Evolutionary conservation across 2,329 filamentous ascomycete species (phyloP).

Genomic region (Magnaporthiopsis rhizophila): DNA sequence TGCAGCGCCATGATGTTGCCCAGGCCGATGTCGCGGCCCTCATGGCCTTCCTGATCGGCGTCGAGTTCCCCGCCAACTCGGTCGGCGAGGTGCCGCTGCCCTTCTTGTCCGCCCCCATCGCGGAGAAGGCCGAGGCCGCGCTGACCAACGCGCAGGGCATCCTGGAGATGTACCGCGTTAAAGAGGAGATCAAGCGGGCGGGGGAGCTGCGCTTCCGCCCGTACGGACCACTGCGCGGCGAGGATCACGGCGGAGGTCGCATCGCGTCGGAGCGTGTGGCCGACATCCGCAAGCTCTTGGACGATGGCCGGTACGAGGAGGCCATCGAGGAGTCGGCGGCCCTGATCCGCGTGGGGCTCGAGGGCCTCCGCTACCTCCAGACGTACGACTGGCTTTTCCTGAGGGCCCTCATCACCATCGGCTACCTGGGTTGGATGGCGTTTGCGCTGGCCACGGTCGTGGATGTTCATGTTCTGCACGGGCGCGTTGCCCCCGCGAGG

Average conservation of each 20-base stretch:
- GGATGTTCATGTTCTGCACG: conserved; percentile 77
- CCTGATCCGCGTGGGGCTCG: conserved; percentile 67
- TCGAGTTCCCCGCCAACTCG: conserved; percentile 91
- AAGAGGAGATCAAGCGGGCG: conserved; percentile 74
- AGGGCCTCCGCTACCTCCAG: conserved; percentile 86
- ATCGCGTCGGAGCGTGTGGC: conserved; percentile 60
- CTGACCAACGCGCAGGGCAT: conserved; percentile 80
- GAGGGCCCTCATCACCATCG: conserved; percentile 76
- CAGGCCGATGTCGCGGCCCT: conserved; percentile 92
- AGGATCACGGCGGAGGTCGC: conserved; percentile 35
- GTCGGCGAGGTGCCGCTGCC: conserved; percentile 86
- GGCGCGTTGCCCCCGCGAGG: conserved; percentile 55
- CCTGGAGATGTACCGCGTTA: conserved; percentile 92
- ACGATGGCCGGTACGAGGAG: conserved; percentile 57
- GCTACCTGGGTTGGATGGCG: conserved; percentile 92
- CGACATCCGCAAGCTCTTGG: conserved; percentile 61
- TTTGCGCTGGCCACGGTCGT: conserved; percentile 86
- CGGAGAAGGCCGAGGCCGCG: conserved; percentile 76
- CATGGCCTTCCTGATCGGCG: conserved; percentile 85
- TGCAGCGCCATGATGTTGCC: conserved; percentile 82
- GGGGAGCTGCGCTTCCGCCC: conserved; percentile 71
- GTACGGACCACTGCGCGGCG: conserved; percentile 58
- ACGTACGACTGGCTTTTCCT: conserved; percentile 99
- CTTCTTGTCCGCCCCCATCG: conserved; percentile 63
- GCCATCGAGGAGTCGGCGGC: conserved; percentile 73